Evolutionary conservation across 2,329 filamentous ascomycete genomes (phyloP), one percentile per base, ranked within the genome.

Genomic region (Colletotrichum sp.): DNA sequence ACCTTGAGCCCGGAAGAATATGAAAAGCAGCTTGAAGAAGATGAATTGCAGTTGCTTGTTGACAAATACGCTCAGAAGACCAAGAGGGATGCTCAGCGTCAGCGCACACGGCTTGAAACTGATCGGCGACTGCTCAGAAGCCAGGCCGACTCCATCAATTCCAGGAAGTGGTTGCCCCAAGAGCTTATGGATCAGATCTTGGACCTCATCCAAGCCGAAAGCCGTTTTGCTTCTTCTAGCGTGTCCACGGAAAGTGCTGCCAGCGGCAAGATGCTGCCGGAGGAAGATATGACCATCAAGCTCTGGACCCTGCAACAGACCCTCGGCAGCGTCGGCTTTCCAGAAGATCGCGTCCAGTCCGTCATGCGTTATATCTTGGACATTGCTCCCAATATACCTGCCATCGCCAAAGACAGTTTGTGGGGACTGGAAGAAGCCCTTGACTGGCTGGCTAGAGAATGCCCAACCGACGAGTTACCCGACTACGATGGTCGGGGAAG

Each of bases 381-480:
- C 57, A 93, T 94, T 78, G 92, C 92, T 32, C 89, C 92, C 34
- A 92, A 92, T 77, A 89, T 93, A 71, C 86, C 88, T 4, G 81
- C 87, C 13, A 86, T 87, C 25, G 88, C 84, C 76, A 93, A 92
- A 79, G 94, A 95, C 78, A 89, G 89, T 59, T 90, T 96, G 16
- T 98, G 95, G 95, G 96, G 96, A 12, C 86, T 99, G 44, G 94
- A 98, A 77, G 96, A 98, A 84, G 93, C 95, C 30, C 84, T 99
- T 25, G 95, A 98, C 80, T 98, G 96, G 95, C 89, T 99, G 70
- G 95, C 95, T n/a, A 88, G 95, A 78, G 92, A 97, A 82, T 95
- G 93, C 80, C 86, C 89, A 16, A 86, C 89, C 77, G 90, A 92
- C 1, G 93, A 96, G 79, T 88, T 96, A 44, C 94, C 94, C 8